phyloP scores from a whole-genome alignment of 345 rosid species.

The Mercurialis annua region DNA sequence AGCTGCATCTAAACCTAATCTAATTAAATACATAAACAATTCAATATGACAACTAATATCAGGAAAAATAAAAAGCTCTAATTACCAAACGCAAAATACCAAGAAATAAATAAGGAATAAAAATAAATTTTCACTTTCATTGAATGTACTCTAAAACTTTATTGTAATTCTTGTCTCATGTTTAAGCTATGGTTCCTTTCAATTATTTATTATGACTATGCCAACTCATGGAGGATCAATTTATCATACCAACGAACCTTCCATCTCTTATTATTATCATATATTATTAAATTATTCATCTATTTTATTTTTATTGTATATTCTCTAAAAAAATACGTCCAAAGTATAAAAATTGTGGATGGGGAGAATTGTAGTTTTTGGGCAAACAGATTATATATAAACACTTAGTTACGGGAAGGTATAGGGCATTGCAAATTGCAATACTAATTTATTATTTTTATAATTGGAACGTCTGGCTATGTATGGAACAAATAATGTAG shows the following conservation, averaged over 20 bases:
- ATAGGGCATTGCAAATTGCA: no score
- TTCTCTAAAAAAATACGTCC: no score
- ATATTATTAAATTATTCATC: no score
- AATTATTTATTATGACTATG: neutral
- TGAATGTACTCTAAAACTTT: neutral
- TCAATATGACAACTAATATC: neutral
- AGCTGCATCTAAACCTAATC: neutral
- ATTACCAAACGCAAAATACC: neutral
- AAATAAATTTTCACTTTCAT: neutral
- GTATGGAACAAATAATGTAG: no score
- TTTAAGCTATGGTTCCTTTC: neutral
- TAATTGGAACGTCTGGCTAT: no score
- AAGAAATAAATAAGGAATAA: neutral
- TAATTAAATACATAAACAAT: neutral
- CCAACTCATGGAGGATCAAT: neutral
- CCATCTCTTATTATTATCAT: neutral
- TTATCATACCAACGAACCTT: slow-evolving; percentile 3
- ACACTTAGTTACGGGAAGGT: no score
- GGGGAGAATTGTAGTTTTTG: no score
- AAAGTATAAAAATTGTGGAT: no score
- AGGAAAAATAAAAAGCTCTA: neutral
- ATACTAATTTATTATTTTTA: no score
- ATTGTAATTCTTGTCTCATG: neutral
- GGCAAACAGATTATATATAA: no score
- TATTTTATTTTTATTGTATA: no score